Evolutionary conservation across 2,329 filamentous ascomycete species (phyloP), one percentile per base, ranked within the genome.

Genomic region (Trichophyton rubrum): DNA sequence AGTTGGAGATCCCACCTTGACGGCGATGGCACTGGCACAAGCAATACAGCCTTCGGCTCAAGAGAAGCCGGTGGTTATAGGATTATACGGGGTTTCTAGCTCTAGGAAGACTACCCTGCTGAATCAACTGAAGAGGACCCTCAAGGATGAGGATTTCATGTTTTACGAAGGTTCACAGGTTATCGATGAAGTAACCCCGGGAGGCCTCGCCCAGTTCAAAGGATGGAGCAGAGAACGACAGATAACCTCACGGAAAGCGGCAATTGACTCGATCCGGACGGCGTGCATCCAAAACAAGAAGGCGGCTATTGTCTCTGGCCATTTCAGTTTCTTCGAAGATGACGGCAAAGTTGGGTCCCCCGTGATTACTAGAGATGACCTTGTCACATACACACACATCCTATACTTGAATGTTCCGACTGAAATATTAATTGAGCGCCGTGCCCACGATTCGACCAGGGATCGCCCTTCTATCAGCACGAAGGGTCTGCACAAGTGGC

Each of bases 131-230:
- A 71, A 72, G 53, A 3, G 67, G 1, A 17, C 70, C 1, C 68
- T 80, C 1, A 67, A 63, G 1, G 15, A 70, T 11, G 59, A 69
- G 1, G 4, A 67, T 0, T 82, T 80, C 64, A 27, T 43, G 0
- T 82, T 81, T 64, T 79, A 75, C 55, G 82, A 86, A 62, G 81
- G 82, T 13, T 82, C 79, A 0, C 67, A 76, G 3, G 66, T 77
- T 17, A 79, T 86, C 64, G 68, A 60, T 2, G 63, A 64, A 0
- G 27, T 80, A 7, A 68, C 77, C 6, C 67, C 71, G 0, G 80
- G 79, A 3, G 80, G 80, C 0, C 73, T 85, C 0, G 64, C 70
- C 0, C 71, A 66, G 1, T 86, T 86, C 66, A 63, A 78, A 22
- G 60, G 66, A 1, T 63, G 80, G 27, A 15, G 67, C 0, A 68